These are phyloP conservation scores for Neospermospora avenae DNA, from an alignment of 2,329 filamentous ascomycete species.

Conservation along the genomic window DNA sequence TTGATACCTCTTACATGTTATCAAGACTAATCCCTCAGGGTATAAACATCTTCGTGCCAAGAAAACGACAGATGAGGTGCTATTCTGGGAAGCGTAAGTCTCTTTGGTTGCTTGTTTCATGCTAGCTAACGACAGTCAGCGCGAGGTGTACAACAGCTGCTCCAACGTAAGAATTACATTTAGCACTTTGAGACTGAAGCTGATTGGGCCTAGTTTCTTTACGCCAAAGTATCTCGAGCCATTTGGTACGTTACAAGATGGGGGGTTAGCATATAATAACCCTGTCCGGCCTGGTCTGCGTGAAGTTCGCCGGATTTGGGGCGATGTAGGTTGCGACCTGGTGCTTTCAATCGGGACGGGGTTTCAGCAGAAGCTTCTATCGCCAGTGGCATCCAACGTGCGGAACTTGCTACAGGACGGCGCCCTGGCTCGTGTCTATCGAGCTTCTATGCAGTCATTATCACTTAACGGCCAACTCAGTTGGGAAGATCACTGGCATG, in stretches of 20 bases:
- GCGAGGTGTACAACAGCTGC: conserved; percentile 24
- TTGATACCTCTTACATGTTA: conserved; percentile 8
- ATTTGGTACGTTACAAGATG: conserved; percentile 27
- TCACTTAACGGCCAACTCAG: conserved; percentile 22
- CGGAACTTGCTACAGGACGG: conserved; percentile 22
- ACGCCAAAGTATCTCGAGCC: conserved; percentile 18
- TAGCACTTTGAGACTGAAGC: neutral
- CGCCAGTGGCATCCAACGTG: conserved; percentile 17
- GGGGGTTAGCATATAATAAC: conserved; percentile 25
- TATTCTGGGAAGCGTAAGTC: conserved; percentile 28
- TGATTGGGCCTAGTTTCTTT: conserved; percentile 22
- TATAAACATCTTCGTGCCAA: conserved; percentile 23
- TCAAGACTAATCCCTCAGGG: conserved; percentile 17
- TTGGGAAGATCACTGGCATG: conserved; percentile 24
- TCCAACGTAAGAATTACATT: conserved; percentile 17
- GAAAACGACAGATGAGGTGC: conserved; percentile 17
- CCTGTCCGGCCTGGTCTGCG: conserved; percentile 16
- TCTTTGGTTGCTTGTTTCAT: neutral
- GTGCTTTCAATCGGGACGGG: conserved; percentile 23
- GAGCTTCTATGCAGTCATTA: conserved; percentile 26
- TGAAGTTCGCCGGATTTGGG: conserved; percentile 18
- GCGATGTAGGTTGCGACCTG: conserved; percentile 19
- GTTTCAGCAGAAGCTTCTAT: conserved; percentile 20
- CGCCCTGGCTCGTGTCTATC: conserved; percentile 19
- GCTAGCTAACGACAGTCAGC: conserved; percentile 14